Evolutionary conservation across 2,329 filamentous ascomycete genomes (phyloP), one percentile per base, ranked within the genome.

Genomic region (Davidsoniella virescens): DNA sequence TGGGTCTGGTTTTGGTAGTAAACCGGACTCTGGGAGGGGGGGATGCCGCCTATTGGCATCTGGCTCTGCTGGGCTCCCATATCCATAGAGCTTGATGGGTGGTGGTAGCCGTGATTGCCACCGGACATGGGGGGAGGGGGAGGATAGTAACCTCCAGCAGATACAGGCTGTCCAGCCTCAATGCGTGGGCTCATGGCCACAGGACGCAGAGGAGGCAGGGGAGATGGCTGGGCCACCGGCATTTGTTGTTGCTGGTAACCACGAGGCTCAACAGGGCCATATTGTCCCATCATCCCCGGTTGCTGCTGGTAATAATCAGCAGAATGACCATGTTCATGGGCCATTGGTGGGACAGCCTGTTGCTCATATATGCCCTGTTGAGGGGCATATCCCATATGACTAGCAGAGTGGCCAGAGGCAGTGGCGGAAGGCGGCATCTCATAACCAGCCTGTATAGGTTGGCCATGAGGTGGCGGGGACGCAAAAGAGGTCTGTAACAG

Each of bases 201-300:
- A 39, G 54, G 54, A 9, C 46, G 50, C 20, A 52, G 44, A 42
- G 50, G 43, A 23, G 50, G 51, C 7, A 52, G 18, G 25, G 47
- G 43, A n/a, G 53, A 52, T 17, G 50, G 36, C 25, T 54, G 50
- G 17, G 33, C 29, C n/a, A 20, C 23, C 14, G 40, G 8, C 4
- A 49, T 37, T 44, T 14, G 46, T 14, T 41, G 26, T 36, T 52
- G 52, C 8, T 51, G 20, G 37, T 49, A 54, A 36, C 29, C 39
- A 7, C 39, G 37, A 5, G 20, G 16, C 8, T 33, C n/a, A 29
- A 44, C 29, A 9, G 43, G 48, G 41, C 9, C 41, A 18, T 50
- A 50, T 23, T 50, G 48, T n/a, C 36, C 33, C 44, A 51, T 26
- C 14, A 38, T 1, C 17, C 39, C 33, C 10, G 42, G 16, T 39